These are phyloP conservation scores for Elasticomyces elasticus DNA, from an alignment of 495 filamentous ascomycete species.

Conservation along the genomic window DNA sequence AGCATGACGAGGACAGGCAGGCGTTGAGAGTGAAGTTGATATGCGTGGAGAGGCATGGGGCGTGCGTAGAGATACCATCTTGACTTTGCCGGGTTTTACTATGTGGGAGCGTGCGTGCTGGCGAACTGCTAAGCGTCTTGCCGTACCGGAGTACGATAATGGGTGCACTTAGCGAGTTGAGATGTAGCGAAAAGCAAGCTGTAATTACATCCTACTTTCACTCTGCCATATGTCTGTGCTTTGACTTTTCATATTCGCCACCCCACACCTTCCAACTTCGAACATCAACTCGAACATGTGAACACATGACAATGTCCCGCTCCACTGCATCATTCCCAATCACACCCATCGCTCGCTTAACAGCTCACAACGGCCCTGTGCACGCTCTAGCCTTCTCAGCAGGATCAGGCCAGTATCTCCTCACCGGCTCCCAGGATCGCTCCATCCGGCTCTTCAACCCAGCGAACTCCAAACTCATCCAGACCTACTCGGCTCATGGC, in stretches of 20 bases:
- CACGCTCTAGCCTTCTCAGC: constrained; percentile 65
- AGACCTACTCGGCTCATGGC: constrained; percentile 79
- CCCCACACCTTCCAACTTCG: not conserved
- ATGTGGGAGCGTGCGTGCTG: not conserved
- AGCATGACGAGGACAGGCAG: constrained; percentile 86
- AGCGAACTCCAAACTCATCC: constrained; percentile 53
- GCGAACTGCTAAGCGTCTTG: not conserved
- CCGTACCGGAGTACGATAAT: not conserved
- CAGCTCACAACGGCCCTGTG: constrained; percentile 46
- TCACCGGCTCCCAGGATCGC: constrained; percentile 80
- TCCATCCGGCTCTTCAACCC: constrained; percentile 69
- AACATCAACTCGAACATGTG: not conserved
- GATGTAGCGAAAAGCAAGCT: not conserved
- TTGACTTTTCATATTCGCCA: not conserved
- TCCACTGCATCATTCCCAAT: constrained; percentile 26
- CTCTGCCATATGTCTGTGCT: no score
- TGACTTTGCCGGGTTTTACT: not conserved
- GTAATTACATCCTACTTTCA: not conserved
- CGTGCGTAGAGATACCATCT: constrained; percentile 1
- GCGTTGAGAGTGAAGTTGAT: constrained; percentile 47
- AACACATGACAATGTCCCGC: constrained; percentile 3
- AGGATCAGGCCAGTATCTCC: constrained; percentile 61
- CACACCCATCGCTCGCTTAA: constrained; percentile 26
- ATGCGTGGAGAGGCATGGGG: not conserved
- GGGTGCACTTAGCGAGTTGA: not conserved